phyloP scores from a whole-genome alignment of 2,329 filamentous ascomycete species.

The Colletotrichum godetiae region DNA sequence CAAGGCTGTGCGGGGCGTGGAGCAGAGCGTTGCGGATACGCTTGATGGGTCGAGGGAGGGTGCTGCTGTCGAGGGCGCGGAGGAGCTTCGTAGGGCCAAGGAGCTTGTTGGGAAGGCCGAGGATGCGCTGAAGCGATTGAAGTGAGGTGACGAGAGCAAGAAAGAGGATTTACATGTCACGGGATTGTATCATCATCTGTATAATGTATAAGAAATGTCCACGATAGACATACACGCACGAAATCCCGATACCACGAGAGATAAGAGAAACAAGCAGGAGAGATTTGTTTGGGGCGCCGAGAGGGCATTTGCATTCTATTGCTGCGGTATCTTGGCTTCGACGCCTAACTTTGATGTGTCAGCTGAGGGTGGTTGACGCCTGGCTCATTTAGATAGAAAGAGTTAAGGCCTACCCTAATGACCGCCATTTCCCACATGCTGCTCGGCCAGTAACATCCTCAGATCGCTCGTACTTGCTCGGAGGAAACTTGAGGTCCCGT shows the following conservation, averaged over 20 bases:
- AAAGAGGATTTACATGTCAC: not conserved
- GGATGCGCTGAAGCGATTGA: constrained; percentile 59
- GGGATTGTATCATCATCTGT: constrained; percentile 29
- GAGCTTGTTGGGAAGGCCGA: constrained; percentile 61
- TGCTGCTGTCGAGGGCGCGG: constrained; percentile 39
- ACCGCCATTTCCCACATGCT: not conserved
- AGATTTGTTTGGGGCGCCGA: not conserved
- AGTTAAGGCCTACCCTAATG: constrained; percentile 23
- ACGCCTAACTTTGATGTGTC: not conserved
- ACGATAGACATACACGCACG: constrained; percentile 14
- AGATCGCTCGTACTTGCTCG: not conserved
- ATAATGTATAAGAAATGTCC: constrained; percentile 33
- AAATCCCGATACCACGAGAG: not conserved
- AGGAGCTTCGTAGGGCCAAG: constrained; percentile 53
- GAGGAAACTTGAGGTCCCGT: not conserved
- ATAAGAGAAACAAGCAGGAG: too few relatives aligned
- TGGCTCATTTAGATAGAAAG: not conserved
- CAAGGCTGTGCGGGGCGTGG: constrained; percentile 68
- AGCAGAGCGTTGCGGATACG: constrained; percentile 62
- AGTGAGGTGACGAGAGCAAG: constrained; percentile 42
- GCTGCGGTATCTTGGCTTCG: not conserved
- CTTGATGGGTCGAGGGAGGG: constrained; percentile 49
- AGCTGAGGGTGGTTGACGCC: constrained; percentile 6
- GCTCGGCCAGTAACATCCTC: not conserved
- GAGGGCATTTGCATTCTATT: constrained; percentile 3